Conservation (phyloP, 73 alveolate genomes). For the Blepharisma japonicum region DNA sequence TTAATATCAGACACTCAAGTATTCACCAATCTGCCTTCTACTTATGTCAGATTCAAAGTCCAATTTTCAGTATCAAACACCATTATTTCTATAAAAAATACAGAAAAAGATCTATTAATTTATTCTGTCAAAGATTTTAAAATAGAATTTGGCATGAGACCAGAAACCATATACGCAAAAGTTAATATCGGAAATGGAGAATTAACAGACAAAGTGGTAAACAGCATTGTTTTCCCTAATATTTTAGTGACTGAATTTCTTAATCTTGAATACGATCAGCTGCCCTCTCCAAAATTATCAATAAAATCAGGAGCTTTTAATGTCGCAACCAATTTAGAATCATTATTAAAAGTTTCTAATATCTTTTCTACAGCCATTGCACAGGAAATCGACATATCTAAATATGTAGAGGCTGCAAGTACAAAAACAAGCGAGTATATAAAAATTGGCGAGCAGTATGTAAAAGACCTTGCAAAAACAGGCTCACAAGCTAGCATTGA, state of each 20-base stretch:
- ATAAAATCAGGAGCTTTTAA: not conserved
- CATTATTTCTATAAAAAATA: not conserved
- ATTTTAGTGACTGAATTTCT: not conserved
- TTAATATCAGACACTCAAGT: not conserved
- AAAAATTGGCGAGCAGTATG: slow-evolving; percentile 36
- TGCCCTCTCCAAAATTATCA: not conserved
- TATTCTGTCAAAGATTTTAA: not conserved
- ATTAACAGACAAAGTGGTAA: not conserved
- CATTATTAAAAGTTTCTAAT: not conserved
- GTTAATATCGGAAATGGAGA: not conserved
- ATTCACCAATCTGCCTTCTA: not conserved
- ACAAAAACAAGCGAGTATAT: slow-evolving; percentile 41
- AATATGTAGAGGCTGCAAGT: slow-evolving; percentile 49
- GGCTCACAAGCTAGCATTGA: not conserved
- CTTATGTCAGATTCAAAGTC: not conserved
- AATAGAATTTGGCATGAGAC: not conserved
- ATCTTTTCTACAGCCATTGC: slow-evolving; percentile 32
- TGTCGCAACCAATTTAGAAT: not conserved
- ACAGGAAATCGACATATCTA: slow-evolving; percentile 34
- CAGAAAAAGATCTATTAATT: not conserved
- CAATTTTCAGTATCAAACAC: not conserved
- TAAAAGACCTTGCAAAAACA: not conserved
- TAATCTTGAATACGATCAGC: not conserved
- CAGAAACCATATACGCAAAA: not conserved
- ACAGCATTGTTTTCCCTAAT: not conserved